Evolutionary conservation across 2,329 filamentous ascomycete species (phyloP).

Genomic region (Sporothrix globosa): DNA sequence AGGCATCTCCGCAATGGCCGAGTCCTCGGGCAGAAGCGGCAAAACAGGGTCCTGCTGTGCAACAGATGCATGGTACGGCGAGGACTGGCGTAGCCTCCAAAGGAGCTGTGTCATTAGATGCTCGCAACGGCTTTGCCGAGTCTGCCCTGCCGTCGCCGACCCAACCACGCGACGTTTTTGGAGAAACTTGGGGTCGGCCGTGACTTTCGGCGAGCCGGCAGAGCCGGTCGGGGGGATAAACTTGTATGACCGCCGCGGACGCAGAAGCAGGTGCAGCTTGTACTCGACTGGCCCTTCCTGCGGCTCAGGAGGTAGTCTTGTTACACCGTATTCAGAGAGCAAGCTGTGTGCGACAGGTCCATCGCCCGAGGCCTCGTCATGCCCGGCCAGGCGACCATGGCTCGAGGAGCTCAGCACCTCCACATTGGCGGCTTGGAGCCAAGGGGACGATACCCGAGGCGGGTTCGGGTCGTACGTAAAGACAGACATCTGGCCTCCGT

Average conservation of each 20-base stretch:
- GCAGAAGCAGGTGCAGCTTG: conserved; percentile 86
- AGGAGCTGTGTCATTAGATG: conserved; percentile 93
- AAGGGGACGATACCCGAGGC: conserved; percentile 85
- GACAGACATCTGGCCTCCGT: conserved; percentile 71
- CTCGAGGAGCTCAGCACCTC: conserved; percentile 34
- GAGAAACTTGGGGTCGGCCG: conserved; percentile 39
- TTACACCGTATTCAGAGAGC: conserved; percentile 66
- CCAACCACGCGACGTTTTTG: conserved; percentile 38
- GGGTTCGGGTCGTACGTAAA: conserved; percentile 94
- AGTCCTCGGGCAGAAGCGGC: conserved; percentile 67
- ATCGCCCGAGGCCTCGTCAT: conserved; percentile 37
- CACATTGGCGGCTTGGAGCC: conserved; percentile 63
- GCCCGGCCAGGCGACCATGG: conserved; percentile 17
- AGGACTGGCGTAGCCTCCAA: conserved; percentile 94
- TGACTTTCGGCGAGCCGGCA: conserved; percentile 42
- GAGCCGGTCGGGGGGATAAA: conserved; percentile 57
- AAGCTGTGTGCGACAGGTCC: conserved; percentile 44
- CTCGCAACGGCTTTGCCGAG: conserved; percentile 80
- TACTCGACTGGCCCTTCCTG: conserved; percentile 96
- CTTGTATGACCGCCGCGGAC: conserved; percentile 73
- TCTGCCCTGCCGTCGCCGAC: conserved; percentile 54
- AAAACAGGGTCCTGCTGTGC: conserved; percentile 70
- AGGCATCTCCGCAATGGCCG: conserved; percentile 51
- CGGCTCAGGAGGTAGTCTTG: conserved; percentile 83
- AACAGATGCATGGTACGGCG: conserved; percentile 82